Evolutionary conservation across 2,329 filamentous ascomycete species (phyloP).

Genomic region (Ceratocystis huliohia): DNA sequence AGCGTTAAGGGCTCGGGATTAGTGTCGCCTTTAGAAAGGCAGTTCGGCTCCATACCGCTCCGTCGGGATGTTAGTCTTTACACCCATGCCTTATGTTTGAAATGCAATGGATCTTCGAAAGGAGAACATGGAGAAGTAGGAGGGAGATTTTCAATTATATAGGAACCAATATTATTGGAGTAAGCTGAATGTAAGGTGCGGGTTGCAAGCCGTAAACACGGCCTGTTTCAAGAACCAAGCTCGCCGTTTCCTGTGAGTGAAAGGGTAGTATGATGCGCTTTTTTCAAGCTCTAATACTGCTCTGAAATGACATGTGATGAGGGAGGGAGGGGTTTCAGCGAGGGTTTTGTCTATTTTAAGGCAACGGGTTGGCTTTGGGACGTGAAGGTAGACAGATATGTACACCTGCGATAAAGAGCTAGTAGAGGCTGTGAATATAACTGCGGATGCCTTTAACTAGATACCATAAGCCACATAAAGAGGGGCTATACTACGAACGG

Average conservation of each 20-base stretch:
- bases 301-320: neutral
- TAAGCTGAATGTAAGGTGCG: neutral
- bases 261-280: slow-evolving; percentile 2
- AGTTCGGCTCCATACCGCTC: neutral
- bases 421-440: no score
- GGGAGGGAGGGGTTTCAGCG: neutral
- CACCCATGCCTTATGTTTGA: neutral
- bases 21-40: neutral
- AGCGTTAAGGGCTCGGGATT: neutral
- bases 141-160: neutral
- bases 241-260: neutral
- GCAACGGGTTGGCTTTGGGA: neutral
- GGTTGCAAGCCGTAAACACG: neutral
- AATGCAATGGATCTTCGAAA: neutral
- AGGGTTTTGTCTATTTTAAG: neutral
- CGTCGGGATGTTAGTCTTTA: neutral
- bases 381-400: neutral
- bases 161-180: neutral
- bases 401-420: neutral
- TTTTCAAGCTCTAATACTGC: neutral
- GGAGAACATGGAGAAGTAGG: neutral
- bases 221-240: neutral
- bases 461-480: no score
- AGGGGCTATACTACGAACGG: neutral
- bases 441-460: no score